These are phyloP conservation scores for Boletus speciosus DNA, from an alignment of 768 basidiomycete genomes.

Conservation along the genomic window DNA sequence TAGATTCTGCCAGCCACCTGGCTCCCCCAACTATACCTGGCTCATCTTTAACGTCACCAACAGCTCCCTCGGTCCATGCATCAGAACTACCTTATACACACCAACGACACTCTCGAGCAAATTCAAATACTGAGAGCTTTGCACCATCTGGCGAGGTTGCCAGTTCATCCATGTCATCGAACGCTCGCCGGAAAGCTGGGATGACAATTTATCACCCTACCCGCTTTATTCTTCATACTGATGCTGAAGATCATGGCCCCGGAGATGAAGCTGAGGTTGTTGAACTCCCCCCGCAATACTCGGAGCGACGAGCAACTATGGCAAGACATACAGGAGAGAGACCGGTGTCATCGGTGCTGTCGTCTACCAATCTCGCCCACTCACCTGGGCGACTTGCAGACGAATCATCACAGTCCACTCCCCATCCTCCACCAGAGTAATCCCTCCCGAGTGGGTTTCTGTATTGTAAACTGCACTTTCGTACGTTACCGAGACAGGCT, in stretches of 20 bases:
- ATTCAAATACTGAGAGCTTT: constrained; percentile 21
- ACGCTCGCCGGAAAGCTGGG: constrained; percentile 51
- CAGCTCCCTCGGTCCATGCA: constrained; percentile 5
- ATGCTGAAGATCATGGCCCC: constrained; percentile 55
- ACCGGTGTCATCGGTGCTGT: constrained; percentile 11
- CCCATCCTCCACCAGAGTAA: constrained; percentile 13
- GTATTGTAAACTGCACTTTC: background rate
- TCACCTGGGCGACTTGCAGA: constrained; percentile 6
- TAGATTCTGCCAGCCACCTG: constrained; percentile 17
- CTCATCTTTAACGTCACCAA: constrained; percentile 1
- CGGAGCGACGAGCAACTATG: constrained; percentile 41
- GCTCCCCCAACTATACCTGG: constrained; percentile 8
- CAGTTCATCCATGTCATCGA: constrained; percentile 32
- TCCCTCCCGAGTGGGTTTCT: background rate
- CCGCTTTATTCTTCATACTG: constrained; percentile 66
- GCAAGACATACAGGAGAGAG: constrained; percentile 2
- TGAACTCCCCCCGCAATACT: constrained; percentile 76
- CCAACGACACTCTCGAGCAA: constrained; percentile 15
- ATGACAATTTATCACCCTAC: constrained; percentile 38
- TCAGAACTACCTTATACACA: constrained; percentile 5
- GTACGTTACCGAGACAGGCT: background rate
- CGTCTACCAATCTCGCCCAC: constrained; percentile 12
- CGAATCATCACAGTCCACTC: background rate
- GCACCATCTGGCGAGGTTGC: constrained; percentile 17
- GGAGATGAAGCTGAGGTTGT: constrained; percentile 51